Base-by-base conservation (phyloP, 2,329 filamentous ascomycete genomes). In the Paracamarosporium sp. region DNA sequence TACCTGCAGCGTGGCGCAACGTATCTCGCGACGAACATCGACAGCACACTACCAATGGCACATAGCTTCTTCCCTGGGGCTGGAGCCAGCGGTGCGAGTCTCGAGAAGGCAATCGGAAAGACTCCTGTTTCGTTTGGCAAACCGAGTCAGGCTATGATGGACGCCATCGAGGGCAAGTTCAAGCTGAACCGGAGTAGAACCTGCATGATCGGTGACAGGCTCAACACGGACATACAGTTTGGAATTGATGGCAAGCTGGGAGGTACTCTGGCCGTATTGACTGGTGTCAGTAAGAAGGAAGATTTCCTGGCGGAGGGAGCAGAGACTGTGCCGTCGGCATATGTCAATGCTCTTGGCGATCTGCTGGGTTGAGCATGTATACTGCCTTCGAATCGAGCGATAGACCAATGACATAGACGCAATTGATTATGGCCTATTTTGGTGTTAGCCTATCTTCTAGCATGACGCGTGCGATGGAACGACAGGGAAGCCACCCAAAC, bases 101-200 rank as follows among this genome's bases (percentile, higher is more conserved):
- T 99, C 58, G 83, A 89, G 53, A 90, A 90, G 62, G 80, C 81
- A 4, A 80, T 79, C 17, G 84, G 84, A 3, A 79, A 86, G 73
- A 83, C 90, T 68, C 94, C 95, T 0, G 78, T 92, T 30, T 88
- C 91, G 3, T 80, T 98, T 38, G 95, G 95, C 0, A 99, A 99
- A 80, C 95, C 95, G 3, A 97, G 92, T 74, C 93, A 97, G 81
- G 94, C 94, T 4, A 99, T 99, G 95, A 97, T 99, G 94, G 94
- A 98, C 76, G 93, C 95, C 3, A 90, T 99, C 56, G 94, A 98
- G 81, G 94, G 94, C 57, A 97, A 96, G 78, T 97, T 98, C 77
- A 85, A 90, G 65, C 90, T 99, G 53, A 89, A 98, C 75, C 86
- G 93, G 35, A 86, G 84, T 59, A 88, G 88, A 66, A 91, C 95